These are phyloP conservation scores for Evernia prunastri DNA, from an alignment of 495 filamentous ascomycete species.

Conservation along the genomic window DNA sequence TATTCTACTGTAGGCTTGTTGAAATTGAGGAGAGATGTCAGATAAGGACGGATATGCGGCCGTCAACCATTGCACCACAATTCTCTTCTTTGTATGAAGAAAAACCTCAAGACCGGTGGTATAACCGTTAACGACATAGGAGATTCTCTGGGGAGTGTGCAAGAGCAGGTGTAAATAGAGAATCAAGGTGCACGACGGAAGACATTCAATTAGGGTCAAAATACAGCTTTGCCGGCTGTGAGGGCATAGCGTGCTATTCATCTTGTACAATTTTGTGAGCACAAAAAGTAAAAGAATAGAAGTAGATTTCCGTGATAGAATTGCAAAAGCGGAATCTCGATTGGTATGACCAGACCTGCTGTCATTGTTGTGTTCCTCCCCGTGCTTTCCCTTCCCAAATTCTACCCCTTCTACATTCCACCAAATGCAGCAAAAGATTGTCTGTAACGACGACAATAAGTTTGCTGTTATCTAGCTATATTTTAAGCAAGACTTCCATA, in stretches of 20 bases:
- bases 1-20: neutral
- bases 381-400: neutral
- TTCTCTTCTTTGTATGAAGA: no score
- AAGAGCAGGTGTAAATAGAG: neutral
- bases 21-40: neutral
- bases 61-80: neutral
- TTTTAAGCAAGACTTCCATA: neutral
- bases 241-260: neutral
- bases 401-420: no score
- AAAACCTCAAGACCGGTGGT: no score
- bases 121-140: no score
- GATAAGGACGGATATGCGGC: neutral
- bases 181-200: neutral
- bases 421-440: neutral
- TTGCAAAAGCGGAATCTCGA: neutral
- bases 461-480: neutral
- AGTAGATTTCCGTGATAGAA: neutral
- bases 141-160: neutral
- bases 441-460: no score
- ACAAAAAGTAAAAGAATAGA: neutral
- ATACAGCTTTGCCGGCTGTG: neutral
- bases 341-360: neutral
- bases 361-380: neutral
- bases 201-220: neutral
- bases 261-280: neutral